A percentile compares a stretch with the other conserved stretches of the same genome.
Evolutionary conservation across 352 stramenopile species (phyloP).

Genomic region (Peronospora belbahrii): DNA sequence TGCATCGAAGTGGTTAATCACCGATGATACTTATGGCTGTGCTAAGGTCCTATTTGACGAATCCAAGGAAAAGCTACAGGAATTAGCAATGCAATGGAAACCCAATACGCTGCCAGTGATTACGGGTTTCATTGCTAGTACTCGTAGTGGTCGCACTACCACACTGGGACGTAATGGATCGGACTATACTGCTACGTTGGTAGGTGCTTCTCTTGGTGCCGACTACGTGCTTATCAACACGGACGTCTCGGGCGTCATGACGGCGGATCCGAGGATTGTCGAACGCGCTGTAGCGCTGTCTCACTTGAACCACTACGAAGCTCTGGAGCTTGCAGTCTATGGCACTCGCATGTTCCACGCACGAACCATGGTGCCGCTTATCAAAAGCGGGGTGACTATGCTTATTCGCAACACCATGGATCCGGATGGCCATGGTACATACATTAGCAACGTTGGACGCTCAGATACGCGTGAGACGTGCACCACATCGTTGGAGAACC

Average conservation of each 20-base stretch:
- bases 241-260: conserved; percentile 77
- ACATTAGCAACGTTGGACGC: conserved; percentile 59
- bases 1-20: conserved; percentile 64
- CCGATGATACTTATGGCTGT: conserved; percentile 58
- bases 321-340: conserved; percentile 74
- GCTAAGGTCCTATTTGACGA: conserved; percentile 75
- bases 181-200: conserved; percentile 80
- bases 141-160: conserved; percentile 56
- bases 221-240: conserved; percentile 86
- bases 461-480: conserved; percentile 62
- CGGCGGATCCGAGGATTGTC: conserved; percentile 63
- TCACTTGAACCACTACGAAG: conserved; percentile 76
- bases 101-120: conserved; percentile 48
- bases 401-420: conserved; percentile 84
- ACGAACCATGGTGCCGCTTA: conserved; percentile 79
- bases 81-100: conserved; percentile 35
- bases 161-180: conserved; percentile 77
- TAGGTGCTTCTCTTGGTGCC: conserved; percentile 50
- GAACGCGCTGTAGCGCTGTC: conserved; percentile 61
- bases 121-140: conserved; percentile 69
- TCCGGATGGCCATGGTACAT: conserved; percentile 65
- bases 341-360: conserved; percentile 81
- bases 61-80: conserved; percentile 60
- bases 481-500: conserved; percentile 75
- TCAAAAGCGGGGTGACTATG: conserved; percentile 75